Conservation (phyloP, 1,139 yeast genomes). For the Pichia sp. region DNA sequence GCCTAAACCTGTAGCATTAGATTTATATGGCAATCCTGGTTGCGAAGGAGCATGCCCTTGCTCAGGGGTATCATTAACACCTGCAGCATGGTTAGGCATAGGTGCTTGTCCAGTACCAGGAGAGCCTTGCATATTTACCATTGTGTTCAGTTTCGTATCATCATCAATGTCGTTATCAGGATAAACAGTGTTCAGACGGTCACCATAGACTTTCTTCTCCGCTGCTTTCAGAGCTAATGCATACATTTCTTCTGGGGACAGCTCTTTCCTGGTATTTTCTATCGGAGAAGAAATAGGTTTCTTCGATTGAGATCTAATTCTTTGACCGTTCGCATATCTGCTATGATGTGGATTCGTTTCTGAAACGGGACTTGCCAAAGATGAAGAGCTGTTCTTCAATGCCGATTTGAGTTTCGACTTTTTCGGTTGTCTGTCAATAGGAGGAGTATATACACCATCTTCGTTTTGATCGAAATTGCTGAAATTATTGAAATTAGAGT, state of each 20-base stretch:
- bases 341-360: not conserved
- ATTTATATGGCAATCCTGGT: conserved; percentile 12
- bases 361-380: conserved; percentile 6
- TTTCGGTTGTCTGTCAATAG: not conserved
- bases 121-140: conserved; percentile 1
- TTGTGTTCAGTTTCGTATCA: conserved; percentile 26
- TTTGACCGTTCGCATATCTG: not conserved
- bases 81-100: not conserved
- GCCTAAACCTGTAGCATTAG: conserved; percentile 22
- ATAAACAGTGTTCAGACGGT: conserved; percentile 11
- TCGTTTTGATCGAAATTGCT: conserved; percentile 1
- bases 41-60: conserved; percentile 1
- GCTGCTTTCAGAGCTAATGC: conserved; percentile 30
- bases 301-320: not conserved
- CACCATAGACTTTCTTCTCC: conserved; percentile 31
- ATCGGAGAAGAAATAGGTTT: not conserved
- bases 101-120: not conserved
- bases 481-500: not conserved
- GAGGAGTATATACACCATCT: not conserved
- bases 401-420: conserved; percentile 6
- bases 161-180: conserved; percentile 18
- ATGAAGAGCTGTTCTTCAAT: conserved; percentile 9
- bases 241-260: conserved; percentile 31
- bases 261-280: conserved; percentile 8
- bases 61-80: not conserved